These are phyloP conservation scores for Gossypium turneri DNA, from an alignment of 345 rosid species.

Conservation along the genomic window DNA sequence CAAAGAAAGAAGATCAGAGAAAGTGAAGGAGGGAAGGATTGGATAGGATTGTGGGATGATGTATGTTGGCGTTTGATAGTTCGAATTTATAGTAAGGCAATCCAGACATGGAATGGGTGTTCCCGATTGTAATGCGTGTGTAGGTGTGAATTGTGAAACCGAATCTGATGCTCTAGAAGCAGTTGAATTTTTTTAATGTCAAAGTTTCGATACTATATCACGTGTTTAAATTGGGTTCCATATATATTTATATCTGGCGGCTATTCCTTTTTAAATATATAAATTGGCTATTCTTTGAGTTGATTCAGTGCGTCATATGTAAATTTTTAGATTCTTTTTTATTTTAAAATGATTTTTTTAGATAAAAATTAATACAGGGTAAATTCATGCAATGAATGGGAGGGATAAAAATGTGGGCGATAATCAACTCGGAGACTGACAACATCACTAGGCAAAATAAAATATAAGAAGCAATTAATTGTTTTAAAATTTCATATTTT, in stretches of 20 bases:
- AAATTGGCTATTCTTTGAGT: too few relatives aligned
- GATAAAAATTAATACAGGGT: accelerated
- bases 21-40: not conserved
- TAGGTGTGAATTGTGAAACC: not conserved
- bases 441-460: too few relatives aligned
- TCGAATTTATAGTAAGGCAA: not conserved
- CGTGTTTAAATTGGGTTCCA: not conserved
- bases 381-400: too few relatives aligned
- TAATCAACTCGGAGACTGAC: too few relatives aligned
- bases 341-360: too few relatives aligned
- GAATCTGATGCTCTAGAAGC: not conserved
- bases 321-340: too few relatives aligned
- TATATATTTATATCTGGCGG: not conserved
- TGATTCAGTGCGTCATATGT: too few relatives aligned
- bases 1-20: not conserved
- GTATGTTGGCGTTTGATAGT: not conserved
- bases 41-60: not conserved
- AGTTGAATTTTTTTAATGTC: not conserved
- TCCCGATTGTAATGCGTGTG: not conserved
- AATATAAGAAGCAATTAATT: too few relatives aligned
- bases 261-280: not conserved
- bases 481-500: too few relatives aligned
- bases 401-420: too few relatives aligned
- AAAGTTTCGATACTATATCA: too few relatives aligned
- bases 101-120: not conserved